Conservation (phyloP, 139 green algal genomes). For the Coelastrella sp. region DNA sequence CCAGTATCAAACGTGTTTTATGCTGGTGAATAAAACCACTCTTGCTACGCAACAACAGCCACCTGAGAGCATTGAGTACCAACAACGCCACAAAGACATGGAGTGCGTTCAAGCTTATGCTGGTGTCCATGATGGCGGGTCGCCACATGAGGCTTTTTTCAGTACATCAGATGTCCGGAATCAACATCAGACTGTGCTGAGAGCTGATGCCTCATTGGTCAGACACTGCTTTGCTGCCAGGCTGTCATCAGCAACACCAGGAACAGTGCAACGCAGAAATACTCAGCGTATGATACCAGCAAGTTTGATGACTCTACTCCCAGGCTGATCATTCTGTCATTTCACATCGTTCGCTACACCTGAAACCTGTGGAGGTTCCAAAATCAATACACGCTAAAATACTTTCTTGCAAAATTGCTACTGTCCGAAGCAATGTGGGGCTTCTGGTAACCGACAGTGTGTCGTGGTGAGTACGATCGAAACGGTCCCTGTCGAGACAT, state of each 20-base stretch:
- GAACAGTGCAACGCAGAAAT: not conserved
- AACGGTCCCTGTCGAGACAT: too few species aligned
- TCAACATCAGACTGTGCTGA: not conserved
- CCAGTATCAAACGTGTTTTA: conserved; percentile 19
- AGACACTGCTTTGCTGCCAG: not conserved
- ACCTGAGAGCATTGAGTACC: conserved; percentile 28
- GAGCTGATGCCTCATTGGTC: not conserved
- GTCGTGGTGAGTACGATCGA: too few species aligned
- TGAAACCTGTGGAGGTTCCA: too few species aligned
- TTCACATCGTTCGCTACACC: too few species aligned
- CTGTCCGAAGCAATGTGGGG: too few species aligned
- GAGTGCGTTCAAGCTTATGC: not conserved
- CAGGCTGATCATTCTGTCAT: too few species aligned
- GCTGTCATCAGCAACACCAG: not conserved
- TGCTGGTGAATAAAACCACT: conserved; percentile 41
- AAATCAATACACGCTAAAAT: too few species aligned
- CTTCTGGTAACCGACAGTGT: too few species aligned
- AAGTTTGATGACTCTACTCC: too few species aligned
- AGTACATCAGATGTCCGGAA: not conserved
- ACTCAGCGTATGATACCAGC: too few species aligned
- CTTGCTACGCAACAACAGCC: conserved; percentile 40
- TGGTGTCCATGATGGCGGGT: not conserved
- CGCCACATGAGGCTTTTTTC: not conserved
- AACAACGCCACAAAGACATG: conserved; percentile 33
- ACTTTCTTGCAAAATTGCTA: too few species aligned